Conservation (phyloP, 805 yeast genomes). For the Candida broadrunensis region DNA sequence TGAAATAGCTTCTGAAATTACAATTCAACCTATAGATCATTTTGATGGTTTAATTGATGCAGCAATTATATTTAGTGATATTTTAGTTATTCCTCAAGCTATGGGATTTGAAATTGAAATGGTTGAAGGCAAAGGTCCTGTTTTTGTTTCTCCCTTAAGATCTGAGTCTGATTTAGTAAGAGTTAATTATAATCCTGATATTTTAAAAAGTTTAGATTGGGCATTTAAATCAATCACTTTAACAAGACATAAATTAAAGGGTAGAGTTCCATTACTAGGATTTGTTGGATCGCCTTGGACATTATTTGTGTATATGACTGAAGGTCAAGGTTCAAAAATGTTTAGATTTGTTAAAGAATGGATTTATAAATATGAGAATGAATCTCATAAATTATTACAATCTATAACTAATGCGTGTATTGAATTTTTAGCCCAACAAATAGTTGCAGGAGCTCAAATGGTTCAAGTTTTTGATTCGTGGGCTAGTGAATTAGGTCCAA, state of each 20-base stretch:
- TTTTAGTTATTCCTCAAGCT: constrained; percentile 95
- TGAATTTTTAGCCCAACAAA: constrained; percentile 92
- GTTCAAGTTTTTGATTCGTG: constrained; percentile 95
- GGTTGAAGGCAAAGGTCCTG: constrained; percentile 94
- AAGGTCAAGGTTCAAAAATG: constrained; percentile 93
- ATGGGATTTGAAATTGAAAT: constrained; percentile 94
- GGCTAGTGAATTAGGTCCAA: constrained; percentile 96
- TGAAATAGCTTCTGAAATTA: constrained; percentile 88
- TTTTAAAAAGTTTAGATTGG: constrained; percentile 81
- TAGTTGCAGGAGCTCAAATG: constrained; percentile 97
- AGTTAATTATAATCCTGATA: constrained; percentile 63
- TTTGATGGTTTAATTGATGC: constrained; percentile 90
- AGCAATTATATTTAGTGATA: constrained; percentile 94
- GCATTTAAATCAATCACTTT: constrained; percentile 90
- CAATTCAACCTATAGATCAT: constrained; percentile 92
- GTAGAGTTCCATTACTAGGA: constrained; percentile 92
- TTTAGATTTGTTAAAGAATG: constrained; percentile 90
- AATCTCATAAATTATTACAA: constrained; percentile 67
- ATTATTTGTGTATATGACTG: constrained; percentile 91
- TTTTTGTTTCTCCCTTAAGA: constrained; percentile 85
- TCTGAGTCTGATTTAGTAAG: constrained; percentile 62
- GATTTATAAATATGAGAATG: constrained; percentile 78
- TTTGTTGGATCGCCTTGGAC: constrained; percentile 99
- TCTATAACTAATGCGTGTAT: constrained; percentile 83
- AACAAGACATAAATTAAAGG: constrained; percentile 81